Evolutionary conservation across 352 stramenopile species (phyloP).

Genomic region (Stephanocyclus meneghinianus): DNA sequence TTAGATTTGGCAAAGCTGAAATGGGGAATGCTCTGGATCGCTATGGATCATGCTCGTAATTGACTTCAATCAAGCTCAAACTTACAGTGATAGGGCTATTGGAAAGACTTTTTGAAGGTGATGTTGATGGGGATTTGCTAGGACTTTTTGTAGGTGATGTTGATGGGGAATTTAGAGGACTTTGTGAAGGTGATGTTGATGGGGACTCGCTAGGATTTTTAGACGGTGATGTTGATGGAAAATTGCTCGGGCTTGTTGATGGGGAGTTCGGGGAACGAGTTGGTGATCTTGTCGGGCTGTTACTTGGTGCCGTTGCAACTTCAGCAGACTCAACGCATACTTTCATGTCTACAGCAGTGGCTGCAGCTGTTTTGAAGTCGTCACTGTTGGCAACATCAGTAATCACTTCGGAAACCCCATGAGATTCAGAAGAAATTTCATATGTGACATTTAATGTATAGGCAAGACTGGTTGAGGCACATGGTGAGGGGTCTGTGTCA

Average conservation of each 20-base stretch:
- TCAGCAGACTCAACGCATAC: conserved; percentile 1
- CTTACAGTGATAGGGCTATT: too few relatives aligned
- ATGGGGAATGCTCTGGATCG: too few relatives aligned
- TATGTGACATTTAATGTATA: conserved; percentile 19
- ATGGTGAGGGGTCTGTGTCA: neutral
- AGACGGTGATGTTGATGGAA: neutral
- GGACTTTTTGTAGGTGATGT: neutral
- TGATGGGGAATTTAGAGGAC: neutral
- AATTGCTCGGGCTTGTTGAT: neutral
- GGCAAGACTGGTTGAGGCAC: neutral
- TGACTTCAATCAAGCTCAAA: too few relatives aligned
- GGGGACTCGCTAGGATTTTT: neutral
- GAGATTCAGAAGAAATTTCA: conserved; percentile 13
- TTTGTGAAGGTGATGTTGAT: neutral
- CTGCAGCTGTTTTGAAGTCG: conserved; percentile 18
- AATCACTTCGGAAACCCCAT: conserved; percentile 1
- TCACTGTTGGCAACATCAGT: conserved; percentile 7
- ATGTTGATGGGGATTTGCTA: too few relatives aligned
- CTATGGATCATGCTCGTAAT: too few relatives aligned
- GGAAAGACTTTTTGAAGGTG: too few relatives aligned
- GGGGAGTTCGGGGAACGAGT: neutral
- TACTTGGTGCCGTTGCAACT: neutral
- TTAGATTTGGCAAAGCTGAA: too few relatives aligned
- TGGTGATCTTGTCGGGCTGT: neutral
- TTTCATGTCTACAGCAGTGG: conserved; percentile 4